These are phyloP conservation scores for Chlorella sp. DNA, from an alignment of 139 green algal species.

Conservation along the genomic window DNA sequence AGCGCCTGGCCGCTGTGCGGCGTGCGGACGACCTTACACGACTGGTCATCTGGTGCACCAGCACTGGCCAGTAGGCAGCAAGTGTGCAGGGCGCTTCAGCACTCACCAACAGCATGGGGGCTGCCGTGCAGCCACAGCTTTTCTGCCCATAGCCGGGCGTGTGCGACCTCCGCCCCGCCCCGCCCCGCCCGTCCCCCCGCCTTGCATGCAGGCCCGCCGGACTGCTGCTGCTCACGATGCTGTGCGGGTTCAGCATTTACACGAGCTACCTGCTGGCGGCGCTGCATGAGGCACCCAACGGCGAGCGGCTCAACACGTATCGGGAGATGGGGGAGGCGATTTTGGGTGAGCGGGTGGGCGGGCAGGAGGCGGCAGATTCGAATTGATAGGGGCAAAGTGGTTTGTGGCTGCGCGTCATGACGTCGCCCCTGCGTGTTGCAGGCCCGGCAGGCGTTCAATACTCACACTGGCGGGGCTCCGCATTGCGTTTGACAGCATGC, in stretches of 20 bases:
- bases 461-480: too few species aligned
- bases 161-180: background rate
- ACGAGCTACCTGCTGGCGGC: slow-evolving; percentile 59
- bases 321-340: slow-evolving; percentile 56
- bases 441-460: too few species aligned
- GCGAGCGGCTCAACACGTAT: slow-evolving; percentile 61
- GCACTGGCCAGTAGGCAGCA: background rate
- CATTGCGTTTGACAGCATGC: too few species aligned
- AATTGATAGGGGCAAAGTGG: background rate
- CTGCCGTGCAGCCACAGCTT: background rate
- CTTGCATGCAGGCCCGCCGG: slow-evolving; percentile 14
- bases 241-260: slow-evolving; percentile 56
- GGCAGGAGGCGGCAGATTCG: too few species aligned
- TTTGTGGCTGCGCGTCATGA: background rate
- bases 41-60: background rate
- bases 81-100: background rate
- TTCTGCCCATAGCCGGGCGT: background rate
- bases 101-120: background rate
- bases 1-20: background rate
- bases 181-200: background rate
- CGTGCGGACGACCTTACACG: background rate
- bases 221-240: slow-evolving; percentile 41
- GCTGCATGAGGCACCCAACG: slow-evolving; percentile 55
- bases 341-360: slow-evolving; percentile 35
- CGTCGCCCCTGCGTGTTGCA: background rate